Percentiles rank a stretch among this genome's conserved stretches.
phyloP scores from a whole-genome alignment of 208 protist species.

The Dictyostelium gargantuum region DNA sequence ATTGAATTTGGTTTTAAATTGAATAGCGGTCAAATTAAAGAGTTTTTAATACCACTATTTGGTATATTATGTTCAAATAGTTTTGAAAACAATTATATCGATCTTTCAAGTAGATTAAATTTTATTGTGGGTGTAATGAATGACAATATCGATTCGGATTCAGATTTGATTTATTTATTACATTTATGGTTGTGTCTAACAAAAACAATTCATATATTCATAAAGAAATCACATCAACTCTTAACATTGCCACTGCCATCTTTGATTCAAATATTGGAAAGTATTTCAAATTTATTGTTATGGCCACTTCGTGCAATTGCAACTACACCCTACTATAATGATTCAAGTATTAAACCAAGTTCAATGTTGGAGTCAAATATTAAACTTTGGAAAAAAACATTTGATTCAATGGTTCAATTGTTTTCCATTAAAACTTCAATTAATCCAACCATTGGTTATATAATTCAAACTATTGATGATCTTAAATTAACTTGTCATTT shows the following conservation, averaged over 20 bases:
- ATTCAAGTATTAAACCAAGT: not conserved
- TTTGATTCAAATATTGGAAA: not conserved
- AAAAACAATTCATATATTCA: not conserved
- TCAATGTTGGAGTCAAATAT: not conserved
- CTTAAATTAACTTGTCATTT: not conserved
- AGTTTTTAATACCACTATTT: not conserved
- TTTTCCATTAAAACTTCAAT: not conserved
- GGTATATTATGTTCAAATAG: not conserved
- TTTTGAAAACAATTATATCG: not conserved
- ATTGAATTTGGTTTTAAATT: slow-evolving; percentile 50
- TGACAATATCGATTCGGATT: not conserved
- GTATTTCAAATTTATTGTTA: not conserved
- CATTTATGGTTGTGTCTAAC: not conserved
- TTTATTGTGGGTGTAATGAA: not conserved
- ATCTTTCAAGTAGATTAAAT: not conserved
- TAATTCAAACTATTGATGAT: not conserved
- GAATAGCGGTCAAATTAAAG: not conserved
- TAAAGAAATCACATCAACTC: not conserved
- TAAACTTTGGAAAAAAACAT: not conserved
- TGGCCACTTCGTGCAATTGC: slow-evolving; percentile 1
- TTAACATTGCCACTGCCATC: not conserved
- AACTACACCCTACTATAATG: not conserved
- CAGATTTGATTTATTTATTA: not conserved
- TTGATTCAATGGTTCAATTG: not conserved
- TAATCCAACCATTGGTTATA: not conserved